A percentile compares a stretch with the other conserved stretches of the same genome.
phyloP scores from a whole-genome alignment of 768 basidiomycete genomes.

The Trametes villosa region DNA sequence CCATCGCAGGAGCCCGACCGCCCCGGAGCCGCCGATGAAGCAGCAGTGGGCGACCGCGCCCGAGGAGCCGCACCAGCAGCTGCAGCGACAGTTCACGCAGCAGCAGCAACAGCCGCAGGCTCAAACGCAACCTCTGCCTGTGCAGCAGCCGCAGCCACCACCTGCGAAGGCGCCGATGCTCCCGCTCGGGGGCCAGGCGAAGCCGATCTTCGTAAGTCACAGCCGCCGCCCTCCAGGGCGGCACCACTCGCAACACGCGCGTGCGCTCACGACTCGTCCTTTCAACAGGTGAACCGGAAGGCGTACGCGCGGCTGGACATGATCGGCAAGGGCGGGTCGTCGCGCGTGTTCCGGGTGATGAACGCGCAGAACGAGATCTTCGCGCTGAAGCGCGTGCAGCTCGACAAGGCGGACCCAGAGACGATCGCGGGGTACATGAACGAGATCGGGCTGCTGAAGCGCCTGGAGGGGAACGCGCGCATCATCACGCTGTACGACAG shows the following conservation, averaged over 20 bases:
- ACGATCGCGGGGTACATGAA: constrained; percentile 94
- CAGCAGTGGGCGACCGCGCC: constrained; percentile 6
- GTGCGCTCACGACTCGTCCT: not conserved
- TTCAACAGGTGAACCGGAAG: constrained; percentile 73
- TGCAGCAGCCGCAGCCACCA: constrained; percentile 14
- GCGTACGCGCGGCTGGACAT: constrained; percentile 83
- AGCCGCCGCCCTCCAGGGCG: not conserved
- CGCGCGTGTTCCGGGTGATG: constrained; percentile 93
- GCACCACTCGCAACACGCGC: not conserved
- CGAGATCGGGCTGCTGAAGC: constrained; percentile 90
- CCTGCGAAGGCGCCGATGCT: not conserved
- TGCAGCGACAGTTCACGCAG: no score
- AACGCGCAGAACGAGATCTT: constrained; percentile 76
- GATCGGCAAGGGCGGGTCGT: constrained; percentile 93
- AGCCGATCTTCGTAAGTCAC: not conserved
- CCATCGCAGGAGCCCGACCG: constrained; percentile 72
- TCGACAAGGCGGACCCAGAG: constrained; percentile 88
- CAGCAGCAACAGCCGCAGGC: not conserved
- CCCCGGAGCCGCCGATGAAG: constrained; percentile 52
- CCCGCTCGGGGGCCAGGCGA: no score
- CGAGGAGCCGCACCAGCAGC: constrained; percentile 5
- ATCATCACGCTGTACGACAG: constrained; percentile 93
- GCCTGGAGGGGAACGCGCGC: constrained; percentile 90
- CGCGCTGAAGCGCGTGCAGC: constrained; percentile 90
- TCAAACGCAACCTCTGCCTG: not conserved